Conservation (phyloP, 2,329 filamentous ascomycete species). For the Alternaria sp. region DNA sequence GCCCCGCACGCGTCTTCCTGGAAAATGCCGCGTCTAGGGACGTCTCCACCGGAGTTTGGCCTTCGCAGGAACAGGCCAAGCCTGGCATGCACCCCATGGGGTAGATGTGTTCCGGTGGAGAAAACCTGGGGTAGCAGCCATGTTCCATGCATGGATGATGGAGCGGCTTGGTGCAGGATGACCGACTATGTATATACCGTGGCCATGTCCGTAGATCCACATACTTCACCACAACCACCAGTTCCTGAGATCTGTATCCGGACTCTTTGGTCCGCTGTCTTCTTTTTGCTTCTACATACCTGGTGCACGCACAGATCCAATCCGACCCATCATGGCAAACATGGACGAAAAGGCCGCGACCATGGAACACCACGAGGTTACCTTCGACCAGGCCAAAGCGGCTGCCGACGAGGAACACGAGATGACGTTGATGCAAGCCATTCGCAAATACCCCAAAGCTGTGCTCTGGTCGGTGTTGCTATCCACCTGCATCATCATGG, state of each 20-base stretch:
- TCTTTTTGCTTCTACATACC: neutral
- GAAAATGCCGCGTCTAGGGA: neutral
- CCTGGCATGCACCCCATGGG: neutral
- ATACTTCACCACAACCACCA: neutral
- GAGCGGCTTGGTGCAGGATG: neutral
- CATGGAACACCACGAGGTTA: constrained; percentile 9
- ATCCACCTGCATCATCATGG: constrained; percentile 85
- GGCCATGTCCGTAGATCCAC: neutral
- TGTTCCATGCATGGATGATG: neutral
- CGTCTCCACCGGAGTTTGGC: neutral
- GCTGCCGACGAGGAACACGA: constrained; percentile 24
- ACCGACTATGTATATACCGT: neutral
- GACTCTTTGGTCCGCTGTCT: neutral
- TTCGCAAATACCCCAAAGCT: constrained; percentile 82
- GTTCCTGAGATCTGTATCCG: neutral
- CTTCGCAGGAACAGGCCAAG: neutral
- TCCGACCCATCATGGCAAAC: neutral
- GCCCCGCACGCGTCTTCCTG: neutral
- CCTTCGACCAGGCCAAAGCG: constrained; percentile 12
- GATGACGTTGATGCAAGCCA: constrained; percentile 67
- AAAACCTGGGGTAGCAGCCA: neutral
- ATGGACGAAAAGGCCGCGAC: constrained; percentile 3
- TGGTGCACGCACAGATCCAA: neutral
- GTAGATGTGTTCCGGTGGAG: neutral
- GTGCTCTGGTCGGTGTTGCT: constrained; percentile 81